A percentile compares a stretch with the other conserved stretches of the same genome.
Conservation (phyloP, 495 filamentous ascomycete species). For the Aspergillus nanangensis region DNA sequence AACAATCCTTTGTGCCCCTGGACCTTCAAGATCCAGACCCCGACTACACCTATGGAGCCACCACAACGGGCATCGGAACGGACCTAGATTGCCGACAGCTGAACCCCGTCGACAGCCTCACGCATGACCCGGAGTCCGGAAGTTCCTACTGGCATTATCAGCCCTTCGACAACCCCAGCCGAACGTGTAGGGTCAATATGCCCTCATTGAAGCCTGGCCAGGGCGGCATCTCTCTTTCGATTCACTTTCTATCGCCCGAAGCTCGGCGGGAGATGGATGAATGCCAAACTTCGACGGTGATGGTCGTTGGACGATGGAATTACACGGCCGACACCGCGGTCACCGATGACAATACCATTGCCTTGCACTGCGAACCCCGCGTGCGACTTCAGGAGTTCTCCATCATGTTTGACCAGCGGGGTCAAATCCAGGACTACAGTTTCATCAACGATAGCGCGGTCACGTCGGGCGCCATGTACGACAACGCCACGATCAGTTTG, state of each 20-base stretch:
- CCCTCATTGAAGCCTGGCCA: slow-evolving; percentile 15
- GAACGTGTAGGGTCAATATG: slow-evolving; percentile 27
- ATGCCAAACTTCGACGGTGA: slow-evolving; percentile 32
- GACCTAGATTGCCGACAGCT: slow-evolving; percentile 25
- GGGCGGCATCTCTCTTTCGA: slow-evolving; percentile 28
- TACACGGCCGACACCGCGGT: slow-evolving; percentile 22
- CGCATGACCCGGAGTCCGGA: slow-evolving; percentile 8
- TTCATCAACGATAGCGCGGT: slow-evolving; percentile 19
- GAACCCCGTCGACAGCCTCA: slow-evolving; percentile 12
- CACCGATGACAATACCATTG: slow-evolving; percentile 30
- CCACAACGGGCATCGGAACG: slow-evolving; percentile 29
- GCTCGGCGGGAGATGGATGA: slow-evolving; percentile 18
- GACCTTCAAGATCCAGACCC: slow-evolving; percentile 19
- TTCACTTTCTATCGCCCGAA: slow-evolving; percentile 33
- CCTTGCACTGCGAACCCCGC: slow-evolving; percentile 33
- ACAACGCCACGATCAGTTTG: slow-evolving; percentile 35
- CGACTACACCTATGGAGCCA: slow-evolving; percentile 25
- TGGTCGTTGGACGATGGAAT: slow-evolving; percentile 39
- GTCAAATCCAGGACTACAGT: slow-evolving; percentile 22
- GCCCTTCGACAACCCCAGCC: slow-evolving; percentile 19
- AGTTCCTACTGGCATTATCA: slow-evolving; percentile 27
- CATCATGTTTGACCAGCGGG: slow-evolving; percentile 29
- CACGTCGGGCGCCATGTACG: slow-evolving; percentile 27
- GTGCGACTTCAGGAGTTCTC: slow-evolving; percentile 22
- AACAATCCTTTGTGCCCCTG: slow-evolving; percentile 33